Evolutionary conservation across 768 basidiomycete species (phyloP).

Genomic region (Hemileccinum rubropunctum): DNA sequence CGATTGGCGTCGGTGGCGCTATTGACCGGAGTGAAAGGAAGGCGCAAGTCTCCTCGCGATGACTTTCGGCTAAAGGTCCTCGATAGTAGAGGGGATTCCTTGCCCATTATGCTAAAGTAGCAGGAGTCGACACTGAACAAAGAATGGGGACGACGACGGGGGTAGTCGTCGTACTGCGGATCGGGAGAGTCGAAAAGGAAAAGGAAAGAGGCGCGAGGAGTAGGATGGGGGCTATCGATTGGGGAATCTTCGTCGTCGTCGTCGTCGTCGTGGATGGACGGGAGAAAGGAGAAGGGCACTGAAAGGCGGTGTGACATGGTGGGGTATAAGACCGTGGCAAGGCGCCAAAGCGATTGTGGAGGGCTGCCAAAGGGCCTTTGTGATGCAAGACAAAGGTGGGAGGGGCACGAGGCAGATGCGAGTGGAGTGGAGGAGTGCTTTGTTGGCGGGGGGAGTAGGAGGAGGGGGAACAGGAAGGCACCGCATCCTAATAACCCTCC

Average conservation of each 20-base stretch:
- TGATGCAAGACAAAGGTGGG: constrained; percentile 24
- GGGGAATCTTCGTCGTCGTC: constrained; percentile 15
- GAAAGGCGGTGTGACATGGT: constrained; percentile 19
- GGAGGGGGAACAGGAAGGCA: neutral
- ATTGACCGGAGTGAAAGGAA: constrained; percentile 10
- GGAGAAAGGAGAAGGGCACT: constrained; percentile 13
- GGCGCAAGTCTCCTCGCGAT: constrained; percentile 12
- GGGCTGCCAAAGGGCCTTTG: constrained; percentile 24
- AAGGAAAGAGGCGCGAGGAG: constrained; percentile 21
- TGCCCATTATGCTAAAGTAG: constrained; percentile 27
- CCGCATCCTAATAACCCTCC: constrained; percentile 19
- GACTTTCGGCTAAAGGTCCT: constrained; percentile 10
- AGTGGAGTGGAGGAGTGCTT: constrained; percentile 2
- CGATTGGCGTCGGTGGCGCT: neutral
- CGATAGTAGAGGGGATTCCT: constrained; percentile 13
- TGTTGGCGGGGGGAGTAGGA: neutral
- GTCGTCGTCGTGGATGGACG: constrained; percentile 15
- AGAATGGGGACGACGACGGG: constrained; percentile 17
- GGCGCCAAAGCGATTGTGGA: constrained; percentile 24
- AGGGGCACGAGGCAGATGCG: constrained; percentile 3
- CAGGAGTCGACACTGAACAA: constrained; percentile 28
- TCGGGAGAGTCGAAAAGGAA: constrained; percentile 1
- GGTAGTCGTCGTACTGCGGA: neutral
- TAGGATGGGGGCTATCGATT: constrained; percentile 11
- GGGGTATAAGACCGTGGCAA: constrained; percentile 12